Conservation (phyloP, 352 stramenopile genomes). For the Pythium utonaiense region DNA sequence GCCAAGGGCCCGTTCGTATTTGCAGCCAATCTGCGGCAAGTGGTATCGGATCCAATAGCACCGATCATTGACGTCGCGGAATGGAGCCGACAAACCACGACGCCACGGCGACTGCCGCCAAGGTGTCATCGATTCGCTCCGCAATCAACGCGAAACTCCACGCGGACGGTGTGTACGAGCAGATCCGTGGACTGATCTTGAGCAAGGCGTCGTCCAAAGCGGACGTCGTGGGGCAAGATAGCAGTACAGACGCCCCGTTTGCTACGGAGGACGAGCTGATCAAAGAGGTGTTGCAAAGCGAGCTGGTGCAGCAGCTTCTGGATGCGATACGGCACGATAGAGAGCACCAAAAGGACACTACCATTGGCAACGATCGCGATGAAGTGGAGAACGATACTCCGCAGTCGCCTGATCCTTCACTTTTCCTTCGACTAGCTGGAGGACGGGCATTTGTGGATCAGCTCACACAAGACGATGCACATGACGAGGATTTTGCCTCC, state of each 20-base stretch:
- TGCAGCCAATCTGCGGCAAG: constrained; percentile 1
- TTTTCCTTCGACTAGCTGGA: constrained; percentile 56
- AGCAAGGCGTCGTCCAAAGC: constrained; percentile 18
- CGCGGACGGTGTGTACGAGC: constrained; percentile 72
- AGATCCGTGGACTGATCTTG: constrained; percentile 62
- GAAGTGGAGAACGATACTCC: constrained; percentile 7
- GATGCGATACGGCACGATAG: constrained; percentile 35
- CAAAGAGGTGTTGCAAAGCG: constrained; percentile 62
- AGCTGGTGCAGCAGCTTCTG: constrained; percentile 71
- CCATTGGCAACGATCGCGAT: background rate
- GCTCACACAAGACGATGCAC: constrained; percentile 27
- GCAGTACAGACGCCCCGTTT: too few species aligned
- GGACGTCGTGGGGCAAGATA: constrained; percentile 20
- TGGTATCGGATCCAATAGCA: too few species aligned
- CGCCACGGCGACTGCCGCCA: constrained; percentile 16
- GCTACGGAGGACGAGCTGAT: constrained; percentile 38
- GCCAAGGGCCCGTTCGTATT: background rate
- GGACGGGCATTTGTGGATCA: constrained; percentile 79
- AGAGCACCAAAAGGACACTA: constrained; percentile 9
- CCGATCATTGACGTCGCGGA: too few species aligned
- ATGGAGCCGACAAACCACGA: background rate
- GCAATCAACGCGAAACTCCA: constrained; percentile 72
- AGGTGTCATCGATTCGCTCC: constrained; percentile 49
- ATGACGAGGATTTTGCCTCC: constrained; percentile 10
- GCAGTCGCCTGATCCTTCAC: constrained; percentile 1